phyloP scores from a whole-genome alignment of 2,329 filamentous ascomycete genomes.

The Onygena corvina region DNA sequence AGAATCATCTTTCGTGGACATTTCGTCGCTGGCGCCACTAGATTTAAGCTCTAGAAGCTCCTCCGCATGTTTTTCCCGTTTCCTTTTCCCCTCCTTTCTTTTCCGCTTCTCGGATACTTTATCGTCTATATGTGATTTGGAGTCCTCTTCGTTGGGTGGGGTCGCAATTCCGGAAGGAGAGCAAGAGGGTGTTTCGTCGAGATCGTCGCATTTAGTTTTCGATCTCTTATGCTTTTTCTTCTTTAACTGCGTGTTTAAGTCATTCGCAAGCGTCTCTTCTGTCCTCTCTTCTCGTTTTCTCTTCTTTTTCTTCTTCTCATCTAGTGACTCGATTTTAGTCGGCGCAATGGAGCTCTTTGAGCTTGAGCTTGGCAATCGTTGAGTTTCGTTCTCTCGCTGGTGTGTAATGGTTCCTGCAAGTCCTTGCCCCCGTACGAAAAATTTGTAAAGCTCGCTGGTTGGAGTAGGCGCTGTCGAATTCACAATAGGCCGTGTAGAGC shows the following conservation, averaged over 20 bases:
- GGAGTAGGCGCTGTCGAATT: constrained; percentile 37
- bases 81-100: constrained; percentile 12
- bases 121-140: not conserved
- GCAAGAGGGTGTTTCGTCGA: not conserved
- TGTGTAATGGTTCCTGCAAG: constrained; percentile 54
- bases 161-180: not conserved
- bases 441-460: constrained; percentile 56
- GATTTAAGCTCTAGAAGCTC: not conserved
- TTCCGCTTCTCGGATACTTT: constrained; percentile 12
- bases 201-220: not conserved
- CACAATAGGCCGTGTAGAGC: constrained; percentile 45
- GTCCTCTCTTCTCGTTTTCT: constrained; percentile 20
- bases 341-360: not conserved
- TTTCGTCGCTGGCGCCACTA: not conserved
- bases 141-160: constrained; percentile 5
- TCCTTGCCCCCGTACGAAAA: constrained; percentile 71
- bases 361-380: not conserved
- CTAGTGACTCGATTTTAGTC: constrained; percentile 18
- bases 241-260: constrained; percentile 13
- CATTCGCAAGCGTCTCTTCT: constrained; percentile 1
- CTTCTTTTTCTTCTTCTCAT: constrained; percentile 21
- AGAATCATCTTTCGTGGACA: not conserved
- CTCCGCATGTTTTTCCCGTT: too few relatives aligned
- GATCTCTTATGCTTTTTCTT: constrained; percentile 12
- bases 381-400: not conserved